These are phyloP conservation scores for Euphorbia schlechtendalii DNA, from an alignment of 441 rosid genomes.

Conservation along the genomic window DNA sequence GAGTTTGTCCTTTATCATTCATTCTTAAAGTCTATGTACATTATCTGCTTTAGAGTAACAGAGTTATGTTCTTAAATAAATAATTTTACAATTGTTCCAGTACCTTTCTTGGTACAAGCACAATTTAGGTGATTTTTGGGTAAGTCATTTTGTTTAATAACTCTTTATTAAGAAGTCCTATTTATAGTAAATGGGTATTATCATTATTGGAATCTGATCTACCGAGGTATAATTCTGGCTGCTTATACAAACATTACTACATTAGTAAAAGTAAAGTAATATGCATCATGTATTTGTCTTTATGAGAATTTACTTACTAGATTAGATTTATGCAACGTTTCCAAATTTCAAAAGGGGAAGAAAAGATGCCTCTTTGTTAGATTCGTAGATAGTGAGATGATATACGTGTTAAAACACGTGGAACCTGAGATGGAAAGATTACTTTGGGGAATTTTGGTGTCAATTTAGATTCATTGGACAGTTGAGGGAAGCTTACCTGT, in stretches of 20 bases:
- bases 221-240: neutral
- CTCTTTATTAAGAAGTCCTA: neutral
- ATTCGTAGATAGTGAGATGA: neutral
- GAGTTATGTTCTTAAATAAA: too few species aligned
- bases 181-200: neutral
- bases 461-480: constrained; percentile 1
- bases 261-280: too few species aligned
- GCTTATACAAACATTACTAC: neutral
- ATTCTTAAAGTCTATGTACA: too few species aligned
- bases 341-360: neutral
- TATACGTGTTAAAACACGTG: neutral
- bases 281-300: too few species aligned
- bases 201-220: neutral
- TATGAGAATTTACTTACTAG: neutral
- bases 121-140: too few species aligned
- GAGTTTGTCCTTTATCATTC: too few species aligned
- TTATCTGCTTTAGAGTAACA: too few species aligned
- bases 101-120: too few species aligned
- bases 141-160: too few species aligned
- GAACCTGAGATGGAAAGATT: neutral
- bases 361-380: constrained; percentile 6
- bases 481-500: neutral
- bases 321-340: neutral
- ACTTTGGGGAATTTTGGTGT: neutral
- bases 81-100: too few species aligned